Evolutionary conservation across 2,329 filamentous ascomycete species (phyloP).

Genomic region (Ophiostoma sp.): DNA sequence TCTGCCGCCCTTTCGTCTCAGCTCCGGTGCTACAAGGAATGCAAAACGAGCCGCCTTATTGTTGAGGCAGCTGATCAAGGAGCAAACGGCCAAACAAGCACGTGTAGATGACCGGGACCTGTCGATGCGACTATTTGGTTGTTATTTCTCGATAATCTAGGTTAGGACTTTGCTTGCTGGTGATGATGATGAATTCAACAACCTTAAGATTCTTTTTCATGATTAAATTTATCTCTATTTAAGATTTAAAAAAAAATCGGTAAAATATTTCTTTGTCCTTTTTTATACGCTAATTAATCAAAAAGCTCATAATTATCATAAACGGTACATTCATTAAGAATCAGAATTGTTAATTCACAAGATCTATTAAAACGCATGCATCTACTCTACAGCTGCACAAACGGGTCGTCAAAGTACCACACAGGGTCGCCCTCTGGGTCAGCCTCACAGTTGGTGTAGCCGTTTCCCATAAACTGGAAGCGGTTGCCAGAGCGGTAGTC

Average conservation of each 20-base stretch:
- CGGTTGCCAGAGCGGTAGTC: not conserved
- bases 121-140: not conserved
- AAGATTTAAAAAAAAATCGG: too few species aligned
- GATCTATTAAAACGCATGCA: not conserved
- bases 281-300: too few species aligned
- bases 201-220: too few species aligned
- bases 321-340: too few species aligned
- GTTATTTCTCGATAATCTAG: not conserved
- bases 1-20: not conserved
- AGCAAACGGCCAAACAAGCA: not conserved
- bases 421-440: not conserved
- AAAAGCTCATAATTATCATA: too few species aligned
- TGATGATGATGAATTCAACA: too few species aligned
- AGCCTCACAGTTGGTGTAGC: not conserved
- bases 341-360: too few species aligned
- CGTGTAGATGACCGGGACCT: not conserved
- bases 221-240: too few species aligned
- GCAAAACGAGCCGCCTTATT: not conserved
- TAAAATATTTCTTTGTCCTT: too few species aligned
- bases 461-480: constrained; percentile 10
- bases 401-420: constrained; percentile 7
- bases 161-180: too few species aligned
- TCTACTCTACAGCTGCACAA: not conserved
- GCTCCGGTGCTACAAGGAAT: not conserved
- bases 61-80: not conserved